Conservation (phyloP, 805 yeast species). For the Zygosaccharomyces bailii region DNA sequence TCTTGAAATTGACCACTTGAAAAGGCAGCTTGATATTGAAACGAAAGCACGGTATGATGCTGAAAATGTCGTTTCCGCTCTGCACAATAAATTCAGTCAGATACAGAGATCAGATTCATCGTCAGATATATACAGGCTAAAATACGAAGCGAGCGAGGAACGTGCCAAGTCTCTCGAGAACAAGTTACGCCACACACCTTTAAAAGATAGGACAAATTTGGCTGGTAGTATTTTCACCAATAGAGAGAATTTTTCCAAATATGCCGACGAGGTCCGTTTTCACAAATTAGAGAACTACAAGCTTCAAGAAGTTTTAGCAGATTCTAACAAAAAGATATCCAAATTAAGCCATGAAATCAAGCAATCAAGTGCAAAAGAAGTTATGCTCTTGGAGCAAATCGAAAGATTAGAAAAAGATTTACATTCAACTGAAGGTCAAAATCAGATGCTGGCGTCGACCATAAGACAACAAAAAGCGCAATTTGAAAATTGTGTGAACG, state of each 20-base stretch:
- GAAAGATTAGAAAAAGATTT: constrained; percentile 52
- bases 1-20: constrained; percentile 48
- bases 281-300: constrained; percentile 40
- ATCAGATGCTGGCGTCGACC: constrained; percentile 50
- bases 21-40: constrained; percentile 49
- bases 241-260: constrained; percentile 29
- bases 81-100: constrained; percentile 25
- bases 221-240: constrained; percentile 29
- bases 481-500: constrained; percentile 68
- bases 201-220: constrained; percentile 31
- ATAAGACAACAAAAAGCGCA: constrained; percentile 63
- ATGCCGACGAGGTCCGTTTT: constrained; percentile 33
- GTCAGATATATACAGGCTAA: constrained; percentile 42
- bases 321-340: constrained; percentile 43
- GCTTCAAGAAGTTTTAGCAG: constrained; percentile 48
- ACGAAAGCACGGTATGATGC: constrained; percentile 49
- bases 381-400: constrained; percentile 38
- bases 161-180: constrained; percentile 42
- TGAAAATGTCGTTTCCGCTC: constrained; percentile 40
- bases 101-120: constrained; percentile 32
- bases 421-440: constrained; percentile 54
- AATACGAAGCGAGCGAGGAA: constrained; percentile 47
- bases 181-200: constrained; percentile 28
- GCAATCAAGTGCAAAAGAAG: constrained; percentile 40
- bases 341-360: constrained; percentile 42